Base-by-base conservation (phyloP, 768 basidiomycete genomes). In the Tricholoma bakamatsutake region DNA sequence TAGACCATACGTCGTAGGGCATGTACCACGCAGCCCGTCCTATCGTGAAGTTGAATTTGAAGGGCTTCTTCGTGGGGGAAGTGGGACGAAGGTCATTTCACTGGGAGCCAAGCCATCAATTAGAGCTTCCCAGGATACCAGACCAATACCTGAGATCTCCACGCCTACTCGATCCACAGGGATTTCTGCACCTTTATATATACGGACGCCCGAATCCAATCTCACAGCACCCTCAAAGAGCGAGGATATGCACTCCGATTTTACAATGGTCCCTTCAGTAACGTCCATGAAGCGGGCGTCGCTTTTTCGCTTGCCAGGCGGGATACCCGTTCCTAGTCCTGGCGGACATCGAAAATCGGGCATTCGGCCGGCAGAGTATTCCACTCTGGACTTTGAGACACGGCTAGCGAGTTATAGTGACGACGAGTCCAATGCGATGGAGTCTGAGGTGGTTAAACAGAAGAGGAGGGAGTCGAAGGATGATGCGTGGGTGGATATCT, bases 401-500 rank as follows among this genome's bases (percentile, higher is more conserved):
- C 78, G 90, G 57, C 72, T 90, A 64, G 83, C 88, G 40, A 85
- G 83, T 63, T 84, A 79, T 62, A 78, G 77, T 57, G 79, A 79
- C 56, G 75, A 76, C 33, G 77, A 80, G 57, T 65, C 70, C 34
- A 73, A 73, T 52, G 46, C 50, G 1, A 69, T 75, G 43, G 79
- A 76, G 57, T 63, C 69, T 7, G 76, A 76, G 59, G 59, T 67
- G 45, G 73, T 71, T 58, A 74, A 72, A 73, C 80, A 69, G 74
- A 75, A 63, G 67, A 76, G 77, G 49, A 69, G 78, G 35, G 75
- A 77, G 71, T 70, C 72, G 63, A 70, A 69, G 61, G 85, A 88
- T 50, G 91, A 93, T 63, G 88, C 89, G 4, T 92, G 91, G 90
- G 89, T 93, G 40, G 91, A 93, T 69, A 93, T 93, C 40, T 71